Evolutionary conservation across 2,329 filamentous ascomycete genomes (phyloP), one percentile per base, ranked within the genome.

Genomic region (Eurotiales sp.): DNA sequence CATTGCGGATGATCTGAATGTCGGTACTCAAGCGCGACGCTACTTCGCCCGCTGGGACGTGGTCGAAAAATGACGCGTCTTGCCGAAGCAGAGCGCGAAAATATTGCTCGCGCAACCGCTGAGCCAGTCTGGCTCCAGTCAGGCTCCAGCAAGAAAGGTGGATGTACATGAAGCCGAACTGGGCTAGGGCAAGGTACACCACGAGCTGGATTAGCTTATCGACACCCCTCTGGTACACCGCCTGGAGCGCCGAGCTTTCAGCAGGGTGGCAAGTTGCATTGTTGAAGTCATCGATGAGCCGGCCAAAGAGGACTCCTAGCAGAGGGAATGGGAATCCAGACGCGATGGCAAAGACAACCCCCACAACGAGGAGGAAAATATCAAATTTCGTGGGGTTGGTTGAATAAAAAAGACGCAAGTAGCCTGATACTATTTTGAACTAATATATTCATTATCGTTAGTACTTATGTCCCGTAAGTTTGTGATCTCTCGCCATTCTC

Each of bases 141-240:
- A 87, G 71, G 55, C 75, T 82, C 83, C 83, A 87, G 57, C 78
- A 84, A 8, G 79, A 71, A 32, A 83, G 75, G 61, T 87, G 81
- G 51, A 76, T 67, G 65, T 87, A 89, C 56, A 87, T 85, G 53
- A 80, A 70, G 40, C 76, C 72, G 57, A 88, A 84, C 55, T 80
- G 78, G 27, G 77, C 83, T 52, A 85, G 79, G 19, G 80, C 81
- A 36, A 88, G 76, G 61, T 84, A 85, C 15, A 85, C 77, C 19
- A 87, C 72, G 43, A 78, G 15, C 25, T 42, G 47, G 21, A 22
- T n/a, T n/a, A n/a, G n/a, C n/a, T n/a, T n/a, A n/a, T n/a, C n/a
- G n/a, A n/a, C n/a, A n/a, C n/a, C n/a, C n/a, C n/a, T n/a, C n/a
- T n/a, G n/a, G n/a, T n/a, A n/a, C n/a, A n/a, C n/a, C n/a, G n/a